phyloP scores from a whole-genome alignment of 768 basidiomycete species.

The Psilocybe tampanensis region DNA sequence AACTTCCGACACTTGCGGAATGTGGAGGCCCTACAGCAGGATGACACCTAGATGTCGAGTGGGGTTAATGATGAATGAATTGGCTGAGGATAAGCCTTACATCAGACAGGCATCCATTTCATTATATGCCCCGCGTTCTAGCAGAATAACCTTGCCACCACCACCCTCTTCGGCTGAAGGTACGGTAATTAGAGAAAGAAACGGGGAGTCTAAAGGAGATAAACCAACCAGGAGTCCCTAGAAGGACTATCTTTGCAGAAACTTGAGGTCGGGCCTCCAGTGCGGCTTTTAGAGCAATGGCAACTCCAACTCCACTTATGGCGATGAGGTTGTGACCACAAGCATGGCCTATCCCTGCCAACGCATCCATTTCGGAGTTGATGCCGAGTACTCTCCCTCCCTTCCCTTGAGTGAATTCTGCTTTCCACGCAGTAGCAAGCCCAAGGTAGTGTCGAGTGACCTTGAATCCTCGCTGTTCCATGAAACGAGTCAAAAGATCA shows the following conservation, averaged over 20 bases:
- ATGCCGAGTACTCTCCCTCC: conserved; percentile 72
- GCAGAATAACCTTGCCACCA: conserved; percentile 74
- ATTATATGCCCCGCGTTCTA: conserved; percentile 76
- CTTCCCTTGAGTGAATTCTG: conserved; percentile 61
- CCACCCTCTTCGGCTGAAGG: conserved; percentile 73
- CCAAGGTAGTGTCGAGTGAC: conserved; percentile 73
- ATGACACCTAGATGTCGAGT: conserved; percentile 61
- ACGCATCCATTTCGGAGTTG: conserved; percentile 81
- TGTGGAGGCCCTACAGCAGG: conserved; percentile 58
- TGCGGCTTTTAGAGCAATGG: conserved; percentile 72
- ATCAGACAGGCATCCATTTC: conserved; percentile 85
- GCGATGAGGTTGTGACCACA: conserved; percentile 89
- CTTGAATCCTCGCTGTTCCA: conserved; percentile 67
- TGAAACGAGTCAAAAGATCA: conserved; percentile 66
- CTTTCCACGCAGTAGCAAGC: conserved; percentile 77
- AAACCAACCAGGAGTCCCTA: conserved; percentile 72
- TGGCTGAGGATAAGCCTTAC: conserved; percentile 33
- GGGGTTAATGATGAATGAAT: background rate
- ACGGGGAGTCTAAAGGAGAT: background rate
- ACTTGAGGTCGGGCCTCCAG: conserved; percentile 58
- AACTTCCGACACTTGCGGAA: conserved; percentile 52
- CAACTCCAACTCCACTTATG: conserved; percentile 72
- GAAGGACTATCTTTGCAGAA: conserved; percentile 67
- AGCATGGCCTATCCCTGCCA: conserved; percentile 60
- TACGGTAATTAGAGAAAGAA: background rate